Evolutionary conservation across 805 yeast genomes (phyloP).

Genomic region (Sugiyamaella valdiviana): DNA sequence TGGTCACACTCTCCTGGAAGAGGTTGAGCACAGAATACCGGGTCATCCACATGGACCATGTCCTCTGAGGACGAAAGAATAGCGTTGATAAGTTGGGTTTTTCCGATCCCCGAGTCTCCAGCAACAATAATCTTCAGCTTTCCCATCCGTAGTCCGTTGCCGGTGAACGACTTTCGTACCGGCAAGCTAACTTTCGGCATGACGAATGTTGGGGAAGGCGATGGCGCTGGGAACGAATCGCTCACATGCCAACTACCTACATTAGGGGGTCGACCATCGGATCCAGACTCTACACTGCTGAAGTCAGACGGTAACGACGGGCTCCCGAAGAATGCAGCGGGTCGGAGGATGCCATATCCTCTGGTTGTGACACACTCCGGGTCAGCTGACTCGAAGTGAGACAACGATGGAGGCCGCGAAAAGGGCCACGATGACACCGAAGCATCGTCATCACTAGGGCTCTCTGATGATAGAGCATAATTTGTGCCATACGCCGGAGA

Average conservation of each 20-base stretch:
- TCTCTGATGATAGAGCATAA: neutral
- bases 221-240: neutral
- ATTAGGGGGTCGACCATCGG: neutral
- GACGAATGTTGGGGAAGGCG: slow-evolving; percentile 10
- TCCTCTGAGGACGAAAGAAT: slow-evolving; percentile 55
- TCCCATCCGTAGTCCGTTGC: slow-evolving; percentile 22
- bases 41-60: slow-evolving; percentile 22
- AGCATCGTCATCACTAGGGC: slow-evolving; percentile 12
- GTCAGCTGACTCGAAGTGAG: slow-evolving; percentile 5
- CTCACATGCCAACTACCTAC: neutral
- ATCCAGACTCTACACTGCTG: neutral
- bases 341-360: neutral
- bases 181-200: slow-evolving; percentile 24
- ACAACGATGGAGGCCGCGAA: slow-evolving; percentile 9
- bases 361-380: neutral
- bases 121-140: slow-evolving; percentile 49
- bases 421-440: slow-evolving; percentile 12
- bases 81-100: slow-evolving; percentile 77
- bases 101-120: slow-evolving; percentile 85
- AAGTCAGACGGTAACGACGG: neutral
- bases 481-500: neutral
- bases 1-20: neutral
- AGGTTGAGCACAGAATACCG: neutral
- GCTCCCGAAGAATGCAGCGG: neutral
- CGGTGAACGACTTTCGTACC: slow-evolving; percentile 21